These are phyloP conservation scores for Coemansia sp. DNA, from an alignment of 192 early-diverging fungal genomes.

Conservation along the genomic window DNA sequence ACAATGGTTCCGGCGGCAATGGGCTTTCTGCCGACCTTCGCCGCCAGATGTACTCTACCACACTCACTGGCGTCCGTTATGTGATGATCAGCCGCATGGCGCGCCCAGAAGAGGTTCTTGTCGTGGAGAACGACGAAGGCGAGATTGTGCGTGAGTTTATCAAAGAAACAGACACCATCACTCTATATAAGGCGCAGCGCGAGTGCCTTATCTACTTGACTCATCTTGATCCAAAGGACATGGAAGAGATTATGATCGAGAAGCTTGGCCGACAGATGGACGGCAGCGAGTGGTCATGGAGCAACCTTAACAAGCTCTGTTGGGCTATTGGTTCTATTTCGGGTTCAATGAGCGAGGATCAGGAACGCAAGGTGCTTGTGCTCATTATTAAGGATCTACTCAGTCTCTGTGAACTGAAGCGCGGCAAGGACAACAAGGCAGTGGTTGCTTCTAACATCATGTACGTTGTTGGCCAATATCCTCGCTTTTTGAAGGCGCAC, in stretches of 20 bases:
- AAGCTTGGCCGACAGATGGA: conserved; percentile 95
- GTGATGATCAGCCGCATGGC: conserved; percentile 99
- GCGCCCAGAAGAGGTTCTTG: conserved; percentile 95
- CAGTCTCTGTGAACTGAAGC: conserved; percentile 92
- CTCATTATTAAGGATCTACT: conserved; percentile 98
- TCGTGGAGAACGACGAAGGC: conserved; percentile 99
- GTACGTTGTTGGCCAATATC: conserved; percentile 99
- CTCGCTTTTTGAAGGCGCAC: conserved; percentile 99
- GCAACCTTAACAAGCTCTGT: conserved; percentile 96
- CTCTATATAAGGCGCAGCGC: conserved; percentile 96
- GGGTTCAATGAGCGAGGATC: conserved; percentile 94
- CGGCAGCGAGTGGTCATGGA: conserved; percentile 97
- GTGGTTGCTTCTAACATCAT: conserved; percentile 99
- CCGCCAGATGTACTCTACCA: conserved; percentile 80
- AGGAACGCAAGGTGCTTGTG: conserved; percentile 96
- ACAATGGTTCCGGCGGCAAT: conserved; percentile 19
- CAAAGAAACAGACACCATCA: conserved; percentile 98
- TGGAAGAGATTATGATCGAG: conserved; percentile 92
- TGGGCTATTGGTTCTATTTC: conserved; percentile 99
- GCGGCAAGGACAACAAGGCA: conserved; percentile 99
- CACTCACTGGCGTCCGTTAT: conserved; percentile 81
- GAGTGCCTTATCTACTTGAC: conserved; percentile 97
- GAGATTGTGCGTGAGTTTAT: conserved; percentile 97
- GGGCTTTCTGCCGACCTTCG: conserved; percentile 54
- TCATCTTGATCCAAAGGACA: conserved; percentile 91